phyloP scores from a whole-genome alignment of 129 eudicot species.

The Centaurea solstitialis region DNA sequence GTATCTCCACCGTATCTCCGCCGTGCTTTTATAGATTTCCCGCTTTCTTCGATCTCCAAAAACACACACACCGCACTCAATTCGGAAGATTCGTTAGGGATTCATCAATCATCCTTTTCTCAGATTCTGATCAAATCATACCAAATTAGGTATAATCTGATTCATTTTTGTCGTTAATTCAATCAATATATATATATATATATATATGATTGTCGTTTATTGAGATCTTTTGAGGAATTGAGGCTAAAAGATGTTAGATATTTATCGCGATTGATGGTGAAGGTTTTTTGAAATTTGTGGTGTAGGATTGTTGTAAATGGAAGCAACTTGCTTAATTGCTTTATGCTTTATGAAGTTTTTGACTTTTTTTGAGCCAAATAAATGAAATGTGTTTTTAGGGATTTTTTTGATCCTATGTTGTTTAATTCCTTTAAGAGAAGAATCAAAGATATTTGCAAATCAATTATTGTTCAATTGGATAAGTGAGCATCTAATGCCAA shows the following conservation, averaged over 20 bases:
- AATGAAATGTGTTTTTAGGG: conserved; percentile 13
- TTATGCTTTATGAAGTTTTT: conserved; percentile 5
- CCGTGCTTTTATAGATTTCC: conserved; percentile 11
- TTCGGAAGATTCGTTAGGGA: background rate
- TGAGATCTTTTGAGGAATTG: conserved; percentile 22
- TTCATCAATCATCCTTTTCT: conserved; percentile 9
- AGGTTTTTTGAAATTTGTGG: conserved; percentile 16
- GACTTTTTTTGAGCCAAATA: background rate
- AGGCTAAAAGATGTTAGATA: background rate
- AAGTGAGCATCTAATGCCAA: conserved; percentile 28
- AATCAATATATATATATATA: too few relatives aligned
- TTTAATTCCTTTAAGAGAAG: background rate
- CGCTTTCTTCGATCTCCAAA: background rate
- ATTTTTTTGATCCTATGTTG: conserved; percentile 29
- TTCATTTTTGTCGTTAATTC: background rate
- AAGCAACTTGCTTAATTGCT: conserved; percentile 30
- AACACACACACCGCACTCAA: background rate
- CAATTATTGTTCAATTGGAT: conserved; percentile 18
- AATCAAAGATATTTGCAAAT: conserved; percentile 11
- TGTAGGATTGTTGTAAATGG: conserved; percentile 14
- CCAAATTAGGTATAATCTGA: conserved; percentile 19
- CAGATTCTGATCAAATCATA: conserved; percentile 16
- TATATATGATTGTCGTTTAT: conserved; percentile 4
- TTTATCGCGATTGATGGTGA: conserved; percentile 20
- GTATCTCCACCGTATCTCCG: conserved; percentile 23